phyloP scores from a whole-genome alignment of 768 basidiomycete genomes.

The Suillus sp. region DNA sequence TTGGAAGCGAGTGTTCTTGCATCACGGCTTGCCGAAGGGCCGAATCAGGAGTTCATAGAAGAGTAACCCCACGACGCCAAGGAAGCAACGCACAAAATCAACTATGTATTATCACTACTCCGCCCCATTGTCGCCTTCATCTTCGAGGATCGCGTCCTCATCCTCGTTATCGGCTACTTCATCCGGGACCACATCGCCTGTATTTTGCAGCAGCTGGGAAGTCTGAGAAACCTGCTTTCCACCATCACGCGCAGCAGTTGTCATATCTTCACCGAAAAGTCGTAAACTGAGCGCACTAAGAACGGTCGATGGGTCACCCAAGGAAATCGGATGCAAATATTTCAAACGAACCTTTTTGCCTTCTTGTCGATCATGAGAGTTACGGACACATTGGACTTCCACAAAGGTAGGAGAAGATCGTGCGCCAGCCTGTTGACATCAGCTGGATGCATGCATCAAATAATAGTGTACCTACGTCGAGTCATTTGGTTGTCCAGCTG shows the following conservation, averaged over 20 bases:
- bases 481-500: slow-evolving; percentile 51
- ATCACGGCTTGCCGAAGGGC: not conserved
- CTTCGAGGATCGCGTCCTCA: slow-evolving; percentile 13
- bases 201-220: not conserved
- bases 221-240: slow-evolving; percentile 26
- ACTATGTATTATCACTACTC: slow-evolving; percentile 17
- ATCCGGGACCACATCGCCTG: not conserved
- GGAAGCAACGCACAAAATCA: not conserved
- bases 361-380: slow-evolving; percentile 96
- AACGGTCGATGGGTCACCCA: slow-evolving; percentile 8
- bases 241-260: slow-evolving; percentile 46
- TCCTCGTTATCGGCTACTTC: slow-evolving; percentile 9
- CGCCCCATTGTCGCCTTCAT: slow-evolving; percentile 10
- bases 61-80: not conserved
- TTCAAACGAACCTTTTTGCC: slow-evolving; percentile 77
- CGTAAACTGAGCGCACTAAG: slow-evolving; percentile 83
- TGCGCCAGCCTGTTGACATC: slow-evolving; percentile 58
- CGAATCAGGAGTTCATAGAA: not conserved
- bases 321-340: not conserved
- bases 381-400: slow-evolving; percentile 89
- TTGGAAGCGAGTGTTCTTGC: not conserved
- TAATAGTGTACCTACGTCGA: slow-evolving; percentile 48
- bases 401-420: slow-evolving; percentile 88
- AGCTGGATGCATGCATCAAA: not conserved
- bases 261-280: slow-evolving; percentile 81